Evolutionary conservation across 257 asterid genomes (phyloP).

Genomic region (Ehretia macrophylla): DNA sequence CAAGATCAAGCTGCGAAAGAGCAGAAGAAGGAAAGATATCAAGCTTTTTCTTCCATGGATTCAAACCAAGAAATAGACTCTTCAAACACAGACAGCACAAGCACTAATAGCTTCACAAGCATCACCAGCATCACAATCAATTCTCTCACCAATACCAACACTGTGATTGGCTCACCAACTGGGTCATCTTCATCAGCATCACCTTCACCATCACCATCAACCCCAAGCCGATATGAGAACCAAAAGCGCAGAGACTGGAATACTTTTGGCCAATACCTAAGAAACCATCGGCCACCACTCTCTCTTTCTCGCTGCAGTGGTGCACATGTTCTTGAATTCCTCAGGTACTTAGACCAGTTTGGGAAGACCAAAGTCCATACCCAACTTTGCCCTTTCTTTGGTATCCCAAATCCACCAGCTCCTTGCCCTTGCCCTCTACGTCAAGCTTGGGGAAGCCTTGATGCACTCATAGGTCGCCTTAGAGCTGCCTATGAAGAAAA

Average conservation of each 20-base stretch:
- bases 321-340: conserved; percentile 80
- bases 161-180: conserved; percentile 14
- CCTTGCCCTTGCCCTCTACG: conserved; percentile 82
- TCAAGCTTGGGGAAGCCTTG: conserved; percentile 94
- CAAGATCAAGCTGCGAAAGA: neutral
- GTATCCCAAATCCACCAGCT: conserved; percentile 71
- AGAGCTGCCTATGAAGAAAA: conserved; percentile 87
- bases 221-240: conserved; percentile 78
- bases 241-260: conserved; percentile 83
- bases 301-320: conserved; percentile 78
- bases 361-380: conserved; percentile 80
- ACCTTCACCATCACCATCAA: conserved; percentile 33
- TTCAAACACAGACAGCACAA: conserved; percentile 26
- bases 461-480: conserved; percentile 78
- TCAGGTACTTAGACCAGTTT: conserved; percentile 66
- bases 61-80: conserved; percentile 49
- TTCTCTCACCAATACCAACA: conserved; percentile 1
- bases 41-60: conserved; percentile 32
- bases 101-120: neutral
- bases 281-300: conserved; percentile 82
- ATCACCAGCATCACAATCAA: conserved; percentile 3
- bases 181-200: conserved; percentile 28
- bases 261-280: conserved; percentile 81
- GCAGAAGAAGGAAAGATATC: neutral
- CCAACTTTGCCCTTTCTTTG: conserved; percentile 67